Percentiles rank a stretch among this genome's conserved stretches.
Conservation (phyloP, 2,329 filamentous ascomycete species). For the Aspergillus puulaauensis region DNA sequence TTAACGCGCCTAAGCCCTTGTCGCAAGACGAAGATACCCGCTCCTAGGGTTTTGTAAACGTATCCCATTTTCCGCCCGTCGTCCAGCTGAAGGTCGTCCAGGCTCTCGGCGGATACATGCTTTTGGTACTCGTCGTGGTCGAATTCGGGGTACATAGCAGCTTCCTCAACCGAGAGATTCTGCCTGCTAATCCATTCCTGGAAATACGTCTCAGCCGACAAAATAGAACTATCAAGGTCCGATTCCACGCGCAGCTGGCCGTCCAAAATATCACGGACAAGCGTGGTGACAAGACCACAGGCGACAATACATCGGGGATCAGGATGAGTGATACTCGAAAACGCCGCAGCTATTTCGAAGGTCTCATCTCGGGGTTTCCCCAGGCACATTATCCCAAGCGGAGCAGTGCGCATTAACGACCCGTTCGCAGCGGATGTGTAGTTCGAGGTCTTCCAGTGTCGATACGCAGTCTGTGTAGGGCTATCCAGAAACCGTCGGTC, state of each 20-base stretch:
- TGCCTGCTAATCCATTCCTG: background rate
- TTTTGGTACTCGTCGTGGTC: background rate
- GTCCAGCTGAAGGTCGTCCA: background rate
- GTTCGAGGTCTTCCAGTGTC: background rate
- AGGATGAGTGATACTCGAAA: background rate
- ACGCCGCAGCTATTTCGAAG: background rate
- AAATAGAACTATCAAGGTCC: background rate
- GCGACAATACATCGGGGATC: background rate
- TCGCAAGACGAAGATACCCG: background rate
- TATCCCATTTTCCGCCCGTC: background rate
- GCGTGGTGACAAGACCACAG: background rate
- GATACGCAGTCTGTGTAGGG: background rate
- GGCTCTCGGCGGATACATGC: background rate
- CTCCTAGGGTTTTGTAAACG: background rate
- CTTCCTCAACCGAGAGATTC: background rate
- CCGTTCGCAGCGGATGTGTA: background rate
- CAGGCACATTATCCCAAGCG: background rate
- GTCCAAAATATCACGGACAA: background rate
- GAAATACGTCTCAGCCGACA: background rate
- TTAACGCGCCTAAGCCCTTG: background rate
- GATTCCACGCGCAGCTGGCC: background rate
- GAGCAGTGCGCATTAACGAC: background rate
- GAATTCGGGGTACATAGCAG: background rate
- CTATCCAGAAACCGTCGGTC: background rate
- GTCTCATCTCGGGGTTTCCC: background rate